Conservation (phyloP, 441 rosid species). For the Aquilaria agallochum region DNA sequence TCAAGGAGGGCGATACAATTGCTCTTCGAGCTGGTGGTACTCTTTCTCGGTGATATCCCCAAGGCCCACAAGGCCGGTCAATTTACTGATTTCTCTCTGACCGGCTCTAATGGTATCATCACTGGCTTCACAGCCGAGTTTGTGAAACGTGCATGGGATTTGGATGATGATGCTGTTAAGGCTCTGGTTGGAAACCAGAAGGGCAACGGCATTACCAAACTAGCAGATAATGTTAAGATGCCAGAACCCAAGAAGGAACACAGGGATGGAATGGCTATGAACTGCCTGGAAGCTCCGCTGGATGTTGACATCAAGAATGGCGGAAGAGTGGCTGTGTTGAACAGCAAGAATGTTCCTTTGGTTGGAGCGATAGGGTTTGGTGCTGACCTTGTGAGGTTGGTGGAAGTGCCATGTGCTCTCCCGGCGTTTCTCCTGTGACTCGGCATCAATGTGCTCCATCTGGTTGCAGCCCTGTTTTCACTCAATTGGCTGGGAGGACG, state of each 20-base stretch:
- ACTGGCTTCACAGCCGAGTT: constrained; percentile 75
- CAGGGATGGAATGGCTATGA: constrained; percentile 58
- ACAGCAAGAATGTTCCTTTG: constrained; percentile 74
- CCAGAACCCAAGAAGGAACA: constrained; percentile 53
- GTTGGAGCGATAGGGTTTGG: constrained; percentile 84
- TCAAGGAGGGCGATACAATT: constrained; percentile 74
- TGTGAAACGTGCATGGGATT: constrained; percentile 70
- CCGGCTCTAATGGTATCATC: constrained; percentile 77
- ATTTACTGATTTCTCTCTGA: constrained; percentile 66
- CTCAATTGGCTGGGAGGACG: constrained; percentile 85
- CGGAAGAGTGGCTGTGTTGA: constrained; percentile 80
- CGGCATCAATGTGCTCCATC: constrained; percentile 39
- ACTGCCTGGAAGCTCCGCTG: constrained; percentile 80
- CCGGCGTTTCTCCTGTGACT: constrained; percentile 83
- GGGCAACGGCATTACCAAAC: constrained; percentile 64
- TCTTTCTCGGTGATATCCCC: constrained; percentile 73
- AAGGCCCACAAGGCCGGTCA: constrained; percentile 70
- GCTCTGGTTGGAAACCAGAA: constrained; percentile 50
- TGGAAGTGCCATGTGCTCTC: constrained; percentile 83
- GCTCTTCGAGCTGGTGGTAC: constrained; percentile 68
- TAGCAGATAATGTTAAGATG: constrained; percentile 40
- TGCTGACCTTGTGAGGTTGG: constrained; percentile 79
- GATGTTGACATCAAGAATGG: constrained; percentile 69
- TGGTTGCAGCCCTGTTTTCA: constrained; percentile 67
- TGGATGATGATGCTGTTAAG: constrained; percentile 38